Evolutionary conservation across 2,329 filamentous ascomycete genomes (phyloP).

Genomic region (Elsinoe necatrix): DNA sequence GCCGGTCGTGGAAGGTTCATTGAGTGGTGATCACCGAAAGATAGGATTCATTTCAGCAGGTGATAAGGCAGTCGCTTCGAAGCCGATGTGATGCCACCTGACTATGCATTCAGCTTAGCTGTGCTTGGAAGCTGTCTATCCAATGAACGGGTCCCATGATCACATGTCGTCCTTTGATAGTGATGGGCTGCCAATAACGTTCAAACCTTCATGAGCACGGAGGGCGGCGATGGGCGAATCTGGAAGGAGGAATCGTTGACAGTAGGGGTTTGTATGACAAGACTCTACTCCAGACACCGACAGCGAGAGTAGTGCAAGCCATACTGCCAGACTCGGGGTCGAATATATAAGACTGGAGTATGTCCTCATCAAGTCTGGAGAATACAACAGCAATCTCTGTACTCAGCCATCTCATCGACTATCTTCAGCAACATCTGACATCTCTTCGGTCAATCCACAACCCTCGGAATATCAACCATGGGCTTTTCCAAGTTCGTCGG

Average conservation of each 20-base stretch:
- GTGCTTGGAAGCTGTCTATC: conserved; percentile 10
- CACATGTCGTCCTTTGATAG: background rate
- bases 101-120: conserved; percentile 6
- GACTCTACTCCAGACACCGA: background rate
- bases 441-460: background rate
- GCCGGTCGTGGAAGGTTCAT: background rate
- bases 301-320: background rate
- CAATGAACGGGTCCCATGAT: background rate
- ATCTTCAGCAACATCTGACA: background rate
- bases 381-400: conserved; percentile 1
- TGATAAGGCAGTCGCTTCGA: conserved; percentile 5
- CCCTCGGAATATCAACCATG: background rate
- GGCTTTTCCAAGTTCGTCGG: conserved; percentile 5
- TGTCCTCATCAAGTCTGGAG: background rate
- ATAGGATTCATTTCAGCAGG: background rate
- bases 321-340: background rate
- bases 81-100: background rate
- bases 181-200: background rate
- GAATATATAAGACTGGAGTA: conserved; percentile 2
- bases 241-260: too few species aligned
- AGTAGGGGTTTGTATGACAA: background rate
- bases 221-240: conserved; percentile 1
- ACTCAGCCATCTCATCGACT: background rate
- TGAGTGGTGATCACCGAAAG: background rate
- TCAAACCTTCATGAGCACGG: background rate